Evolutionary conservation across 164 flowering plant genomes (phyloP), one percentile per base, ranked within the genome.

Genomic region (Platanus orientalis): DNA sequence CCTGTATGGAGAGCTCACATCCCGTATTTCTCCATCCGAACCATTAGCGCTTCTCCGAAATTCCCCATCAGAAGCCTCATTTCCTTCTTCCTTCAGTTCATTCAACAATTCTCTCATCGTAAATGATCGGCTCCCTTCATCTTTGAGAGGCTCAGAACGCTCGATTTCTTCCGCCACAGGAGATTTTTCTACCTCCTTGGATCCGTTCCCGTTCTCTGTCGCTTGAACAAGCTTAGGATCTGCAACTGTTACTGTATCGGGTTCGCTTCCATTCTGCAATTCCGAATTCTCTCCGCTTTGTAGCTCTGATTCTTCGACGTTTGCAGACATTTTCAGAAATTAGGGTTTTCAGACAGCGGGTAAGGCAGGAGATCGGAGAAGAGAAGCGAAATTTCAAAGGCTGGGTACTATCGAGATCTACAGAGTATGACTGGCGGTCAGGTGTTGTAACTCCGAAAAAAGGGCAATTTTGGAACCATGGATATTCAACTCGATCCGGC

Each of bases 81-180:
- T 48, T 10, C 52, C 70, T 0, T 66, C 77, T n/a, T 78, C 86
- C 78, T 86, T 90, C 80, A 90, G 78, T 66, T 84, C 97, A 61
- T 65, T 76, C 63, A 88, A 75, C 72, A 88, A 71, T 57, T 90
- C 92, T 59, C 97, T 71, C 97, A 88, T 88, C 25, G 97, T 88
- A 70, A 90, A 90, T 1, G 90, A 78, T 48, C 85, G 72, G 62
- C 66, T 81, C 2, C 82, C 92, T 74, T 80, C 81, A 45, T 82
- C 84, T 40, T 78, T 78, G 6, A 55, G 68, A 30, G 75, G 76
- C 79, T 73, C 79, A 11, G 79, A 69, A n/a, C 49, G 32, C 47
- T 52, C 66, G 2, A 0, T 27, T 63, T 66, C 64, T 10, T 56
- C 68, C 3, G 28, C 58, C 14, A 60, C 45, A 1, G 72, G 20